phyloP scores from a whole-genome alignment of 108 stramenopile species.

The Skeletonema grethae region DNA sequence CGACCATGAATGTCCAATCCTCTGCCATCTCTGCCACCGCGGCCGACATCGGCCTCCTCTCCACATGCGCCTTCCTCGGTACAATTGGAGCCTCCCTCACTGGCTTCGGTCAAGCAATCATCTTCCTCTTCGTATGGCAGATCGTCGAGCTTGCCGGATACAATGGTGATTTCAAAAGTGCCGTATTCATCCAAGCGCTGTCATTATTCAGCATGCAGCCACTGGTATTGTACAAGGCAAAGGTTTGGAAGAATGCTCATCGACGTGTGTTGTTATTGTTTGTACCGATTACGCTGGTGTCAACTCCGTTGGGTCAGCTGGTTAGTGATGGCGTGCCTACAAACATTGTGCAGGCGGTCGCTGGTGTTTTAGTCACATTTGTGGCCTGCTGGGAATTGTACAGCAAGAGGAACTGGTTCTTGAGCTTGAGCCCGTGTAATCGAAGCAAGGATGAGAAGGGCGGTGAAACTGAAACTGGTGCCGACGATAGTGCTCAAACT shows the following conservation, averaged over 20 bases:
- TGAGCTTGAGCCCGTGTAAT: not conserved
- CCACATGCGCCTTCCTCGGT: constrained; percentile 36
- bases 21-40: not conserved
- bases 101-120: constrained; percentile 53
- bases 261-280: constrained; percentile 26
- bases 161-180: constrained; percentile 43
- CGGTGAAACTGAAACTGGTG: not conserved
- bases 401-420: constrained; percentile 16
- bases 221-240: constrained; percentile 20
- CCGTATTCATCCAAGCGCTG: constrained; percentile 50
- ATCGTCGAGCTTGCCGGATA: constrained; percentile 36
- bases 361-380: constrained; percentile 22
- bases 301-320: constrained; percentile 46
- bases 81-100: constrained; percentile 46
- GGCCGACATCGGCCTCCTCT: constrained; percentile 2
- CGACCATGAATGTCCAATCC: no score
- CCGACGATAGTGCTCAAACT: not conserved
- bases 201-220: constrained; percentile 45
- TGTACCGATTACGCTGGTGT: constrained; percentile 44
- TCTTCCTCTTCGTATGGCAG: constrained; percentile 49
- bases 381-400: constrained; percentile 26
- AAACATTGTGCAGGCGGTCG: constrained; percentile 16
- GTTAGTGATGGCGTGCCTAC: constrained; percentile 14
- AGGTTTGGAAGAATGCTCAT: constrained; percentile 9
- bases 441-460: not conserved